These are phyloP conservation scores for Penicillium arizonense DNA, from an alignment of 495 filamentous ascomycete genomes.

Conservation along the genomic window DNA sequence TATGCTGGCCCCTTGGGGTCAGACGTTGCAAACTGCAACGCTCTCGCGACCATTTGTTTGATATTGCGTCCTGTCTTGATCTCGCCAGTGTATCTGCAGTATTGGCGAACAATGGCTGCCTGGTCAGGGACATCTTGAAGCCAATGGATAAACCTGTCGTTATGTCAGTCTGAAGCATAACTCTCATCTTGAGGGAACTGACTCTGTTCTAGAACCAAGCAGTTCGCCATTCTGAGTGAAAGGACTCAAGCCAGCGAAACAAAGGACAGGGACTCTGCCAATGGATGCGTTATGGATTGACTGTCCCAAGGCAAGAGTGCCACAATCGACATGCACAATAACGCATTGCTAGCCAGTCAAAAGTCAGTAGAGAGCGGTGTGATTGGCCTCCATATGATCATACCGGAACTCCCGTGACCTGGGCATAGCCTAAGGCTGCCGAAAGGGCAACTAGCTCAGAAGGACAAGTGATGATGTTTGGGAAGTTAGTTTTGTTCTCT, in stretches of 20 bases:
- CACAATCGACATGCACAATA: slow-evolving; percentile 90
- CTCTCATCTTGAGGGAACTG: slow-evolving; percentile 16
- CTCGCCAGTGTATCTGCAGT: slow-evolving; percentile 83
- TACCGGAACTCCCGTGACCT: slow-evolving; percentile 67
- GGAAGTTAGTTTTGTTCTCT: slow-evolving; percentile 58
- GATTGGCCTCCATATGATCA: background rate
- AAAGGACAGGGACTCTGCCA: slow-evolving; percentile 76
- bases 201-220: slow-evolving; percentile 81
- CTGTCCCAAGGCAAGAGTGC: slow-evolving; percentile 82
- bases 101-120: slow-evolving; percentile 80
- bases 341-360: slow-evolving; percentile 59
- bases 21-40: slow-evolving; percentile 74
- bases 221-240: slow-evolving; percentile 86
- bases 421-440: slow-evolving; percentile 89
- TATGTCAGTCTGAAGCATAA: background rate
- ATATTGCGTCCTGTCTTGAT: slow-evolving; percentile 85
- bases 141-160: slow-evolving; percentile 67
- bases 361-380: background rate
- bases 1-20: slow-evolving; percentile 83
- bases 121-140: slow-evolving; percentile 93
- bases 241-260: slow-evolving; percentile 84
- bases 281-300: slow-evolving; percentile 84
- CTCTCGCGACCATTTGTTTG: slow-evolving; percentile 88
- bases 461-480: slow-evolving; percentile 82
- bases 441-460: slow-evolving; percentile 95